These are phyloP conservation scores for Cystobasidium slooffiae DNA, from an alignment of 1,284 basidiomycete species.

Conservation along the genomic window DNA sequence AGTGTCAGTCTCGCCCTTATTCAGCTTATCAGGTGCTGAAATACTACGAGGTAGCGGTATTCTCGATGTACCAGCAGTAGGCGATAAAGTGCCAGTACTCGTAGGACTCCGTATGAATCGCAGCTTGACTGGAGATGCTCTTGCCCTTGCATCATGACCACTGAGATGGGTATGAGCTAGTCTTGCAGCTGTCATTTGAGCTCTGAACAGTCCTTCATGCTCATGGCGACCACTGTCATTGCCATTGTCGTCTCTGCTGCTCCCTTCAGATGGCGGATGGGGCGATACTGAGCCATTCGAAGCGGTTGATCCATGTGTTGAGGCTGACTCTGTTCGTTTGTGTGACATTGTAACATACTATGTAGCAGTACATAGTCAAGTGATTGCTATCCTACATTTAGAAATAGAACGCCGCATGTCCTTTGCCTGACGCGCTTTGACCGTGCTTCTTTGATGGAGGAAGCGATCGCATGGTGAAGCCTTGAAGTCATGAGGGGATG, in stretches of 20 bases:
- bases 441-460: no score
- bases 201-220: conserved; percentile 9
- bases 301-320: background rate
- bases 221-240: background rate
- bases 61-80: background rate
- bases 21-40: conserved; percentile 11
- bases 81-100: background rate
- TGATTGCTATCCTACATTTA: no score
- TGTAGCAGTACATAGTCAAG: no score
- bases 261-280: background rate
- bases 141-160: background rate
- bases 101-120: conserved; percentile 1
- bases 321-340: background rate
- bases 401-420: background rate
- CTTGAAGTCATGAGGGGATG: no score
- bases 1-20: background rate
- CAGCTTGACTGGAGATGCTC: conserved; percentile 26
- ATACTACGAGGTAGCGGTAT: conserved; percentile 10
- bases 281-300: conserved; percentile 2
- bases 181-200: background rate
- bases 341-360: background rate
- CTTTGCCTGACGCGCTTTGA: background rate
- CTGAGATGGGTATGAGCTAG: background rate
- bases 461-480: no score
- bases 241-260: background rate